Conservation (phyloP, 306 rosid species). For the Citrullus mucosospermus region DNA sequence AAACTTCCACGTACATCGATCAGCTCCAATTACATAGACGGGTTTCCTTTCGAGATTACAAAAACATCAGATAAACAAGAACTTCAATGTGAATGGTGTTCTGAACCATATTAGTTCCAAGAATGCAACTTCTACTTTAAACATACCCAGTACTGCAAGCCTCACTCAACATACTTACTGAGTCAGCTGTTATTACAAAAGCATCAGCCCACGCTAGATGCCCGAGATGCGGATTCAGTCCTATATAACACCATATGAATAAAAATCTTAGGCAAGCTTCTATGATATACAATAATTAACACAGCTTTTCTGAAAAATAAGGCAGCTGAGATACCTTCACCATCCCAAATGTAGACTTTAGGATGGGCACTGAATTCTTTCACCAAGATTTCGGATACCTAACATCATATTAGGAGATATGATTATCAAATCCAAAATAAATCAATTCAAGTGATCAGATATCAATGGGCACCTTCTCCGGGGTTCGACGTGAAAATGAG, state of each 20-base stretch:
- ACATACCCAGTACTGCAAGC: constrained; percentile 92
- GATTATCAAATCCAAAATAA: background rate
- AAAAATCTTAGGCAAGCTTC: background rate
- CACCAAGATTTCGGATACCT: constrained; percentile 51
- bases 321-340: constrained; percentile 48
- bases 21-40: constrained; percentile 66
- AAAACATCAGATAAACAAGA: constrained; percentile 4
- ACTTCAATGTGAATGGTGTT: constrained; percentile 3
- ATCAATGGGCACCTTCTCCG: constrained; percentile 45
- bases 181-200: constrained; percentile 84
- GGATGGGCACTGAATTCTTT: constrained; percentile 52
- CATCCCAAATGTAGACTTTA: constrained; percentile 78
- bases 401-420: constrained; percentile 7
- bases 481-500: constrained; percentile 84
- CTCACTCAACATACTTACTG: constrained; percentile 93
- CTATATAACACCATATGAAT: constrained; percentile 19
- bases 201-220: constrained; percentile 87
- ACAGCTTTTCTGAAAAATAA: constrained; percentile 5
- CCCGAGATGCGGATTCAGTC: constrained; percentile 73
- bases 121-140: constrained; percentile 3
- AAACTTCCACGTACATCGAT: constrained; percentile 77
- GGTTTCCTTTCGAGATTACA: constrained; percentile 57
- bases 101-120: background rate
- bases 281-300: constrained; percentile 1
- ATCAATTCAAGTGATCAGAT: background rate